Evolutionary conservation across 2,329 filamentous ascomycete species (phyloP), one percentile per base, ranked within the genome.

Genomic region (Colletotrichum echinochloae): DNA sequence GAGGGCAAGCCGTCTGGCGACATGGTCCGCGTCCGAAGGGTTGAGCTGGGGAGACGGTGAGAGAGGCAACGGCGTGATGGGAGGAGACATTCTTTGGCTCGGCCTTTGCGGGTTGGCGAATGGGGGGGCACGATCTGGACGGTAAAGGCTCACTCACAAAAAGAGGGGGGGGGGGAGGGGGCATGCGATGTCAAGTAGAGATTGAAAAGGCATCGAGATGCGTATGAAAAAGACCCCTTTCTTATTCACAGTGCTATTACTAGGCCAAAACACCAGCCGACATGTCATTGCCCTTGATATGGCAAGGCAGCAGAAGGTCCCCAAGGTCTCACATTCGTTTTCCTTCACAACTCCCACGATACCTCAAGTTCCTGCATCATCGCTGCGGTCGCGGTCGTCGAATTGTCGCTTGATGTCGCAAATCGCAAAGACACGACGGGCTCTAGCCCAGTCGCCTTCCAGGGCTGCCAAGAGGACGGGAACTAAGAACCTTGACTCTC

Each of bases 41-140:
- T 90, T 63, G 86, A 88, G 73, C 80, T 91, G 70, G 88, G 88
- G 23, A 81, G 83, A 74, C 75, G 82, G 71, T 82, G 75, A 77
- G 57, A 35, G 54, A 20, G 18, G 20, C 20, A 44, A 44, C 41
- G 65, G 8, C 12, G n/a, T 20, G 30, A 35, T 33, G 23, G 9
- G 3, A 14, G 14, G 67, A 16, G 61, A 44, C 72, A 57, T 44
- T 56, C 23, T 60, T 33, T 57, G 56, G 39, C 23, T 60, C 44
- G 60, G 51, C 20, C 41, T 57, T 57, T 57, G 59, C 26, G 48
- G 39, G 35, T 33, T 30, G 30, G 11, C 23, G 60, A 26, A 26
- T 37, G 30, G 33, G 14, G 30, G 28, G 39, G 54, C 54, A 41
- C n/a, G 26, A 14, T 8, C 20, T 49, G 41, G 20, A 33, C 20